Percentiles rank a stretch among this genome's conserved stretches.
Evolutionary conservation across 2,329 filamentous ascomycete species (phyloP).

Genomic region (Diaporthe caulivora): DNA sequence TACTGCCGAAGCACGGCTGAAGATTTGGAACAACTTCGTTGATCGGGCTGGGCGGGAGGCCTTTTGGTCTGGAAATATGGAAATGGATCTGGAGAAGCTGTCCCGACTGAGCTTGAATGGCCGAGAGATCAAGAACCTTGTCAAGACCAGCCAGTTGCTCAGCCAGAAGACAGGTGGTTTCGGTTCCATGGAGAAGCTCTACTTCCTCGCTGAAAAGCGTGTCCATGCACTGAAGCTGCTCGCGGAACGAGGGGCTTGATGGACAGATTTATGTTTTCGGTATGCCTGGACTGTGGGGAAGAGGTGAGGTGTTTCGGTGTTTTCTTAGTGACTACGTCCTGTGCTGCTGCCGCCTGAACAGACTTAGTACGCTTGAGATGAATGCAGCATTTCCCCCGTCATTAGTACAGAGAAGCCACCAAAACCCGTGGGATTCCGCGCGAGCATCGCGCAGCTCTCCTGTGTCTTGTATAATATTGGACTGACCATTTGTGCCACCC

Average conservation of each 20-base stretch:
- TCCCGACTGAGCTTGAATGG: conserved; percentile 10
- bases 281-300: neutral
- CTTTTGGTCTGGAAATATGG: neutral
- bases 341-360: neutral
- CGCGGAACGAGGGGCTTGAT: neutral
- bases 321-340: neutral
- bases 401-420: neutral
- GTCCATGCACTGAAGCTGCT: conserved; percentile 15
- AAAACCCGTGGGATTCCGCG: neutral
- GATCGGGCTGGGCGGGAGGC: neutral
- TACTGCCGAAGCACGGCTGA: conserved; percentile 43
- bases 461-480: neutral
- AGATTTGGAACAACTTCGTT: conserved; percentile 52
- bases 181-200: conserved; percentile 12
- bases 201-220: conserved; percentile 4
- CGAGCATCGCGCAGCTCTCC: neutral
- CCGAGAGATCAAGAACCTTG: conserved; percentile 17
- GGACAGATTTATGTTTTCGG: neutral
- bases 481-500: neutral
- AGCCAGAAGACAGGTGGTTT: conserved; percentile 16
- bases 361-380: neutral
- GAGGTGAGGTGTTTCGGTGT: neutral
- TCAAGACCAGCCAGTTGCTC: conserved; percentile 6
- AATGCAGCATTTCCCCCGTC: neutral
- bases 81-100: neutral